Evolutionary conservation across 495 filamentous ascomycete genomes (phyloP).

Genomic region (Lophiostoma macrostomum): DNA sequence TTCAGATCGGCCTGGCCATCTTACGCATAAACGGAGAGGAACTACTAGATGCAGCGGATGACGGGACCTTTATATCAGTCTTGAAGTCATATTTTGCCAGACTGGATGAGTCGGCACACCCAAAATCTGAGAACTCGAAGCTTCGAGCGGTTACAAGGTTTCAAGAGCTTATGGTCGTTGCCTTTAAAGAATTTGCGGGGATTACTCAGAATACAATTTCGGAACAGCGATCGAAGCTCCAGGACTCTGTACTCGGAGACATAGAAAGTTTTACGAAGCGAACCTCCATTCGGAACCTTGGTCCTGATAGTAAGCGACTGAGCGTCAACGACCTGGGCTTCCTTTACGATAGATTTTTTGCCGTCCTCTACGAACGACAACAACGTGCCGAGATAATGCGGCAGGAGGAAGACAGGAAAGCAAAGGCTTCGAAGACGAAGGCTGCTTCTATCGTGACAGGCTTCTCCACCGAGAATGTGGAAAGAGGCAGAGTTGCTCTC

Average conservation of each 20-base stretch:
- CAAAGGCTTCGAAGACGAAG: conserved; percentile 57
- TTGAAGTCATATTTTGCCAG: conserved; percentile 92
- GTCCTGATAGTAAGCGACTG: conserved; percentile 88
- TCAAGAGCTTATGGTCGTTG: conserved; percentile 97
- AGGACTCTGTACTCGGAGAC: conserved; percentile 83
- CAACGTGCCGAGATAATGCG: conserved; percentile 74
- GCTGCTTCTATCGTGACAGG: conserved; percentile 48
- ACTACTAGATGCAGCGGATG: conserved; percentile 89
- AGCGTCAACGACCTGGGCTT: conserved; percentile 79
- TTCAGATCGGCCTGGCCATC: conserved; percentile 94
- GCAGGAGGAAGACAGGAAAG: conserved; percentile 66
- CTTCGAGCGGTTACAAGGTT: conserved; percentile 89
- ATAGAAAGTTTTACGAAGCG: conserved; percentile 97
- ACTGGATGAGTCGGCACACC: conserved; percentile 93
- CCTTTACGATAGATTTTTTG: conserved; percentile 91
- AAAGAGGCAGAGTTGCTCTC: conserved; percentile 81
- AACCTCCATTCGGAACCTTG: conserved; percentile 92
- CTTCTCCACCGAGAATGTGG: conserved; percentile 50
- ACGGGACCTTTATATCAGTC: conserved; percentile 94
- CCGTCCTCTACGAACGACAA: conserved; percentile 83
- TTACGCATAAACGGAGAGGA: conserved; percentile 97
- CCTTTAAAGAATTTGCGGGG: conserved; percentile 93
- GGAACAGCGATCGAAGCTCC: conserved; percentile 86
- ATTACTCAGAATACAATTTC: conserved; percentile 91
- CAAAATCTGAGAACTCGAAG: conserved; percentile 89